Evolutionary conservation across 2,329 filamentous ascomycete genomes (phyloP).

Genomic region (Alternaria metachromatica): DNA sequence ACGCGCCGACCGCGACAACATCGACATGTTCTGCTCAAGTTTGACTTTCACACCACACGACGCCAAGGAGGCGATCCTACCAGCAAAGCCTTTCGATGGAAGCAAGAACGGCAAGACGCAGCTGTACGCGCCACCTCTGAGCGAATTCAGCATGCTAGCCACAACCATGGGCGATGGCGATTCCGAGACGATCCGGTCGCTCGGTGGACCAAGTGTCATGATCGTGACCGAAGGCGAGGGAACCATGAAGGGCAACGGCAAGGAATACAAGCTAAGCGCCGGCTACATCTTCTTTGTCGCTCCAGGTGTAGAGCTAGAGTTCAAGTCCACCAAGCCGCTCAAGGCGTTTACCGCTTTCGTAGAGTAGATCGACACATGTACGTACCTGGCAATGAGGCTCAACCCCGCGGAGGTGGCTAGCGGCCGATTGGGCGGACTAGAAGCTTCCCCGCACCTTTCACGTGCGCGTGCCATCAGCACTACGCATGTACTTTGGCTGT

Average conservation of each 20-base stretch:
- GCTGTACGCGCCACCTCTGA: conserved; percentile 70
- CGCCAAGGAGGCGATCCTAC: conserved; percentile 63
- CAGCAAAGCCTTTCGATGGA: conserved; percentile 56
- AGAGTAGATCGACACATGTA: conserved; percentile 36
- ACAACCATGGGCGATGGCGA: conserved; percentile 65
- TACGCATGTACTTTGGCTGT: background rate
- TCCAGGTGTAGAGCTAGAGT: conserved; percentile 59
- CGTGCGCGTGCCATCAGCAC: background rate
- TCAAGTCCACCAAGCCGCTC: conserved; percentile 53
- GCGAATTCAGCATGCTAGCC: conserved; percentile 73
- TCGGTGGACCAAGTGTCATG: conserved; percentile 68
- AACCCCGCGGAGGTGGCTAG: conserved; percentile 15
- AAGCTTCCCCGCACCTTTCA: conserved; percentile 22
- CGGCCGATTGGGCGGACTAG: conserved; percentile 25
- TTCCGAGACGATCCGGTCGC: conserved; percentile 62
- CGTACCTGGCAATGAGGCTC: conserved; percentile 16
- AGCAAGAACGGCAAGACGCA: conserved; percentile 66
- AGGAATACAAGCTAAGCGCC: conserved; percentile 62
- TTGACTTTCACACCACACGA: conserved; percentile 70
- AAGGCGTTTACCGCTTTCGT: conserved; percentile 59
- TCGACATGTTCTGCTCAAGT: conserved; percentile 68
- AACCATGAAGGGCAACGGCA: conserved; percentile 61
- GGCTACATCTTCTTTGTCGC: conserved; percentile 73
- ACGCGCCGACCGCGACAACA: conserved; percentile 66
- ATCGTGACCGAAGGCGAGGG: conserved; percentile 68